Evolutionary conservation across 2,329 filamentous ascomycete species (phyloP), one percentile per base, ranked within the genome.

Genomic region (Sordariomycetes sp.): DNA sequence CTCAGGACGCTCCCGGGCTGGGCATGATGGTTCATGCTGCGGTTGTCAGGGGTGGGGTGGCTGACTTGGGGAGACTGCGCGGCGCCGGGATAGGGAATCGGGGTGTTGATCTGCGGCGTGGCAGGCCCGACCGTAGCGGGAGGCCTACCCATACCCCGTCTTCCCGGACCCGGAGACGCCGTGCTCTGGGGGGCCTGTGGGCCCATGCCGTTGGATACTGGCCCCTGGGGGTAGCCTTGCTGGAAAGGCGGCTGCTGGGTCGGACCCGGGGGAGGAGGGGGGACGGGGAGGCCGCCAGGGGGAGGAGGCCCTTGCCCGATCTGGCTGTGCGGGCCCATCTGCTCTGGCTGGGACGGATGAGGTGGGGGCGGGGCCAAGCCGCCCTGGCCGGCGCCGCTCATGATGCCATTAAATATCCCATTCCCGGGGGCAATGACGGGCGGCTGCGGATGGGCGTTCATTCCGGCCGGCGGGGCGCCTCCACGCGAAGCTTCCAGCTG

Each of bases 381-480:
- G 65, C 86, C 87, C 74, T 92, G 90, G 65, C 86, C 88, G 61
- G 81, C 84, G 62, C 92, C 92, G 58, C 91, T 84, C 89, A 99
- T 97, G 68, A 97, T 96, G 58, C 90, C 90, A 63, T 90, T 90
- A 68, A 99, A 97, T 48, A 97, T 79, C 66, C 95, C 94, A 69
- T 87, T 92, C 28, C 92, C 91, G 66, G 95, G 88, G 32, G 90
- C 89, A 63, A 97, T 88, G 54, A 89, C 91, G 39, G 94, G 92
- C 60, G 88, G 87, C 61, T 90, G 86, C 60, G 86, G 81, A 48
- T 85, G 84, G 17, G 84, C 86, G 61, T 80, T 80, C 66, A 90
- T 83, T 60, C 73, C 74, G 59, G 76, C 72, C 62, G 79, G 77
- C 34, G 78, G 76, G 36, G 74, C 77, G 55, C 79, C 79, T 63